phyloP scores from a whole-genome alignment of 148 eudicot genomes.

The Rhododendron henanense region DNA sequence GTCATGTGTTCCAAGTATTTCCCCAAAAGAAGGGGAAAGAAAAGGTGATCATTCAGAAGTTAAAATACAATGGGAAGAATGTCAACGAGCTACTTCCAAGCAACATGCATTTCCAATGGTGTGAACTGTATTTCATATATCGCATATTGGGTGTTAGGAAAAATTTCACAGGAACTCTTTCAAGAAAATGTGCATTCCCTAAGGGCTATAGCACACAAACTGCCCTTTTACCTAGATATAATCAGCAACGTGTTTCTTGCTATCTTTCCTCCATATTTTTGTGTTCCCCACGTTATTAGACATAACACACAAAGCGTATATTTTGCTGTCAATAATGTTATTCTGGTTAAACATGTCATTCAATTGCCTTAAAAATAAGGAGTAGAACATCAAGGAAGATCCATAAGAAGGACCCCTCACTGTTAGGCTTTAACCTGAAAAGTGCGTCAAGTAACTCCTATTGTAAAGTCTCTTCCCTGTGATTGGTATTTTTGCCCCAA shows the following conservation, averaged over 20 bases:
- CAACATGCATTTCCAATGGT: neutral
- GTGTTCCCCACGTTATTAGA: neutral
- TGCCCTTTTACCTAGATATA: neutral
- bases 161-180: neutral
- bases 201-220: neutral
- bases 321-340: neutral
- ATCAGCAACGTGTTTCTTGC: neutral
- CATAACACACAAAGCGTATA: neutral
- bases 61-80: neutral
- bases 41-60: neutral
- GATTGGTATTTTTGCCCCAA: neutral
- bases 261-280: neutral
- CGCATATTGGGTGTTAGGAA: neutral
- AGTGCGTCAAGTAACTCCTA: neutral
- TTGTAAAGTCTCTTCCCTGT: neutral
- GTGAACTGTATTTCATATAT: neutral
- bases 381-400: neutral
- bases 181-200: neutral
- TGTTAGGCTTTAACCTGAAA: neutral
- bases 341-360: neutral
- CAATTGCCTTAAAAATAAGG: neutral
- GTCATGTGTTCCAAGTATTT: neutral
- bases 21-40: neutral
- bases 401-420: neutral
- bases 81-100: neutral